Evolutionary conservation across 371 early-diverging fungal species (phyloP).

Genomic region (Apophysomyces trapeziformis): DNA sequence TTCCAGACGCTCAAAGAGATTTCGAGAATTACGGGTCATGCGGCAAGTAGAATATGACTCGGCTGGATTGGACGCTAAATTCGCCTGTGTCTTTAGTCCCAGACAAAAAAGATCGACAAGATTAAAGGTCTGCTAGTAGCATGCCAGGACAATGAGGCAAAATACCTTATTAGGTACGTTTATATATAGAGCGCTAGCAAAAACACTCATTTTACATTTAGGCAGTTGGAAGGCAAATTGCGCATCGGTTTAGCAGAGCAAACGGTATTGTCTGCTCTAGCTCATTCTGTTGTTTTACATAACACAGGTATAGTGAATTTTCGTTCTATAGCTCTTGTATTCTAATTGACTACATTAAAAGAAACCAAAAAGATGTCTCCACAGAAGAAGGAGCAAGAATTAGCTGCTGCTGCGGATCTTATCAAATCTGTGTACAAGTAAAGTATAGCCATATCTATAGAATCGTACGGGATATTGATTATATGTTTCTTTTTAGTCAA

Average conservation of each 20-base stretch:
- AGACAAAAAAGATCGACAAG: constrained; percentile 81
- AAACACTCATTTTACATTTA: constrained; percentile 18
- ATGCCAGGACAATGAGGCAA: constrained; percentile 88
- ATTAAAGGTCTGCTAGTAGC: constrained; percentile 86
- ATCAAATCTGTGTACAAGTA: constrained; percentile 93
- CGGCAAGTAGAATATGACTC: constrained; percentile 43
- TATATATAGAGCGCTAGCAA: not conserved
- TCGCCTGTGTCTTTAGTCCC: constrained; percentile 51
- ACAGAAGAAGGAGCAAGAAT: constrained; percentile 57
- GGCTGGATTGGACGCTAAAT: too few species aligned
- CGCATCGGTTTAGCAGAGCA: constrained; percentile 98
- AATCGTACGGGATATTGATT: not conserved
- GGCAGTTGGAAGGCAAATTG: constrained; percentile 95
- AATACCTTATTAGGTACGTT: constrained; percentile 84
- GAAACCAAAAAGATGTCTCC: constrained; percentile 49
- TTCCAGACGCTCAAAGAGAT: constrained; percentile 91
- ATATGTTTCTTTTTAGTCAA: constrained; percentile 55
- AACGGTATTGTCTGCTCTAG: constrained; percentile 89
- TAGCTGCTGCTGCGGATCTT: constrained; percentile 74
- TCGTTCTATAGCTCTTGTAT: not conserved
- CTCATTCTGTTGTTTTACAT: constrained; percentile 74
- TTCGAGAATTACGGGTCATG: constrained; percentile 79
- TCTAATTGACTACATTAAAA: constrained; percentile 12
- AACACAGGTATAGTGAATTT: constrained; percentile 36
- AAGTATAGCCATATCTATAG: not conserved